These are phyloP conservation scores for Globisporangium solare DNA, from an alignment of 352 stramenopile genomes.

Conservation along the genomic window DNA sequence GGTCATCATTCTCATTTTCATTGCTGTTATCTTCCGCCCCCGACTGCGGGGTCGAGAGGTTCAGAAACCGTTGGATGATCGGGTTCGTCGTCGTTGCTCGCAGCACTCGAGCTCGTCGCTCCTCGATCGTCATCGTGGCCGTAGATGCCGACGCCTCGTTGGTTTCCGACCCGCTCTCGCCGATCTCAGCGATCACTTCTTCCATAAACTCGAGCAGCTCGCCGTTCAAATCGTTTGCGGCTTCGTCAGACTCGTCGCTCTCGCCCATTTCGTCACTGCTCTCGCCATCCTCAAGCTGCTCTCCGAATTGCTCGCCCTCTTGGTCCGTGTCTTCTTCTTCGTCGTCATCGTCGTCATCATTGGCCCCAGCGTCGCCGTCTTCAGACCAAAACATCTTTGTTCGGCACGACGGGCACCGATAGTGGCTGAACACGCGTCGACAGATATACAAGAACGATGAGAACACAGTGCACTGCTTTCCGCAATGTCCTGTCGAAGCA, in stretches of 20 bases:
- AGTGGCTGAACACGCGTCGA: conserved; percentile 6
- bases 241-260: conserved; percentile 6
- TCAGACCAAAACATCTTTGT: conserved; percentile 43
- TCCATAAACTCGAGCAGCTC: not conserved
- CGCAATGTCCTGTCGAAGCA: not conserved
- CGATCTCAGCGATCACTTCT: not conserved
- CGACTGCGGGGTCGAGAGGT: not conserved
- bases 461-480: too few relatives aligned
- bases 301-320: conserved; percentile 8
- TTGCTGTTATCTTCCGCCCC: not conserved
- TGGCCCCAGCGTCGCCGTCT: conserved; percentile 19
- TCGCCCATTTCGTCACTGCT: not conserved
- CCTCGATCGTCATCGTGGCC: conserved; percentile 5
- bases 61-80: not conserved
- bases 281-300: conserved; percentile 12
- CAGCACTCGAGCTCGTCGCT: not conserved
- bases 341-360: conserved; percentile 13
- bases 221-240: conserved; percentile 5
- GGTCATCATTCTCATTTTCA: not conserved
- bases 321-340: conserved; percentile 13
- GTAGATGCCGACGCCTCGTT: not conserved
- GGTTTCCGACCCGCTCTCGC: not conserved
- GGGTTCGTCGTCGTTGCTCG: conserved; percentile 10
- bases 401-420: conserved; percentile 68
- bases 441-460: not conserved